Percentiles rank a stretch among this genome's conserved stretches.
phyloP scores from a whole-genome alignment of 257 asterid genomes.

The Cordia subcordata region DNA sequence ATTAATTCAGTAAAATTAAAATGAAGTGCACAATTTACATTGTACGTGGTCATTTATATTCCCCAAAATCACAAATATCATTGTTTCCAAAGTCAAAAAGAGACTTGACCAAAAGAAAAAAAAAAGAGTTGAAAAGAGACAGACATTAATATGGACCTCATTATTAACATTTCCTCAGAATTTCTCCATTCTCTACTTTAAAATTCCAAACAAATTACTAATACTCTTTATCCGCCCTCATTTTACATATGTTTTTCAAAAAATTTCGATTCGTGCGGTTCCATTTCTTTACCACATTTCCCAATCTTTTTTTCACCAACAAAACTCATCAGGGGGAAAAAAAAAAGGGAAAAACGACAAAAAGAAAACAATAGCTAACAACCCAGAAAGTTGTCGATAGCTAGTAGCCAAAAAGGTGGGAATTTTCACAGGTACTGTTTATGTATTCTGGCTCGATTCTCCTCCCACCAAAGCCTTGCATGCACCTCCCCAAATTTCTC shows the following conservation, averaged over 20 bases:
- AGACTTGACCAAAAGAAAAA: too few relatives aligned
- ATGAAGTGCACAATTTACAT: too few relatives aligned
- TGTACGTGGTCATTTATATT: too few relatives aligned
- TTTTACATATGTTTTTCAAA: not conserved
- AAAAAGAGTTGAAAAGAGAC: too few relatives aligned
- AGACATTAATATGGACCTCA: too few relatives aligned
- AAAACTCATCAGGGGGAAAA: not conserved
- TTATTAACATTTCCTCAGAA: not conserved
- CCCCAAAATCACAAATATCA: too few relatives aligned
- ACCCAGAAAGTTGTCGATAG: constrained; percentile 21
- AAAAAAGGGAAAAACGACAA: not conserved
- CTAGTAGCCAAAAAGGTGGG: constrained; percentile 17
- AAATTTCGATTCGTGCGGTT: too few relatives aligned
- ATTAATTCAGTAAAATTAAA: too few relatives aligned
- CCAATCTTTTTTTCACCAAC: too few relatives aligned
- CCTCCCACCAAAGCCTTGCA: constrained; percentile 93
- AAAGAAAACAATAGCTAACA: constrained; percentile 14
- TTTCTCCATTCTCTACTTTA: too few relatives aligned
- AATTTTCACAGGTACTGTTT: constrained; percentile 56
- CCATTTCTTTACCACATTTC: too few relatives aligned
- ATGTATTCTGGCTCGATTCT: constrained; percentile 77
- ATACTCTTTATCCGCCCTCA: not conserved
- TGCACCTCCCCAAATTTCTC: constrained; percentile 83
- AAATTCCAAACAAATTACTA: not conserved
- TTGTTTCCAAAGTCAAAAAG: too few relatives aligned